Conservation (phyloP, 768 basidiomycete species). For the Collybiopsis confluens region DNA sequence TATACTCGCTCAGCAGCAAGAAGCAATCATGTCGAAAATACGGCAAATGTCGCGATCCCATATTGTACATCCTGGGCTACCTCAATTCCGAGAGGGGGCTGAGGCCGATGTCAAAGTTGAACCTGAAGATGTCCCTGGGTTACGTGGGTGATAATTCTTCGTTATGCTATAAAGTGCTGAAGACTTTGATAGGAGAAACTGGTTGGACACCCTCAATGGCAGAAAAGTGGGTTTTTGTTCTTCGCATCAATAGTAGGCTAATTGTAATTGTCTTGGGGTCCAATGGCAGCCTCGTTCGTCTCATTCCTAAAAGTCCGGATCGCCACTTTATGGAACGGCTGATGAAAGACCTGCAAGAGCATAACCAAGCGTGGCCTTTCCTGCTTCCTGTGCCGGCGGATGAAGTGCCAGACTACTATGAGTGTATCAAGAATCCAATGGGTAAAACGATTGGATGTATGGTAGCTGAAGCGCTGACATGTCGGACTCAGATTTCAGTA, state of each 20-base stretch:
- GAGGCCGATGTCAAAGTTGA: slow-evolving; percentile 51
- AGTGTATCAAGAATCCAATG: slow-evolving; percentile 89
- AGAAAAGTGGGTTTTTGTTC: slow-evolving; percentile 46
- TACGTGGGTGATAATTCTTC: slow-evolving; percentile 48
- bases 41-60: slow-evolving; percentile 83
- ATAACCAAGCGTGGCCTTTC: slow-evolving; percentile 88
- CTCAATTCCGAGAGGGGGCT: slow-evolving; percentile 64
- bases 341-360: slow-evolving; percentile 71
- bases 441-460: slow-evolving; percentile 43
- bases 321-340: slow-evolving; percentile 71
- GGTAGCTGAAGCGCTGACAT: not conserved
- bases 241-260: not conserved
- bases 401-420: slow-evolving; percentile 87
- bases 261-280: not conserved
- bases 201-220: slow-evolving; percentile 90
- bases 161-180: not conserved
- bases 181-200: slow-evolving; percentile 59
- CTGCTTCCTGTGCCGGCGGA: slow-evolving; percentile 69
- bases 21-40: slow-evolving; percentile 87
- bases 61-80: slow-evolving; percentile 75
- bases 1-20: slow-evolving; percentile 77
- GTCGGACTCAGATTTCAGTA: slow-evolving; percentile 80
- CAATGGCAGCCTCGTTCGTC: slow-evolving; percentile 28
- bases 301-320: slow-evolving; percentile 51
- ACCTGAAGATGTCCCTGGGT: slow-evolving; percentile 81